Evolutionary conservation across 2,329 filamentous ascomycete genomes (phyloP).

Genomic region (Colletotrichum costaricense): DNA sequence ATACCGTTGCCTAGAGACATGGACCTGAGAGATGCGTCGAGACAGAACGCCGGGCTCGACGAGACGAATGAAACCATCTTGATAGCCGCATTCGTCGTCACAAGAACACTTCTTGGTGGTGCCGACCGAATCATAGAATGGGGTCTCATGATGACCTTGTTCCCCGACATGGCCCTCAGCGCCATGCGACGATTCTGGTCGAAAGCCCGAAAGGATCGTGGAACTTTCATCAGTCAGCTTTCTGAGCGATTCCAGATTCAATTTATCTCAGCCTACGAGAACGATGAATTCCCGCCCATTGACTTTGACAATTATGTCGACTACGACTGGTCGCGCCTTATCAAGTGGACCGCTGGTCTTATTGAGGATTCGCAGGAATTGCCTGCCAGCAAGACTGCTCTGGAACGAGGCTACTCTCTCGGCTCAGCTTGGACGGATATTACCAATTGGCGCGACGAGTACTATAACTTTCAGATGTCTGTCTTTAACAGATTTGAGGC

Average conservation of each 20-base stretch:
- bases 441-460: slow-evolving; percentile 67
- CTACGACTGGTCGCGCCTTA: slow-evolving; percentile 76
- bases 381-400: slow-evolving; percentile 56
- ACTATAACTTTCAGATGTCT: slow-evolving; percentile 64
- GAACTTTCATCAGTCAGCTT: slow-evolving; percentile 65
- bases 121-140: slow-evolving; percentile 70
- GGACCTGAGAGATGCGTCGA: slow-evolving; percentile 25
- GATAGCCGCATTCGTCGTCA: slow-evolving; percentile 67
- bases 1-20: slow-evolving; percentile 28
- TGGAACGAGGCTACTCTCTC: slow-evolving; percentile 57
- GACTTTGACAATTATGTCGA: slow-evolving; percentile 71
- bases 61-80: slow-evolving; percentile 44
- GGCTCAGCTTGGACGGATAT: slow-evolving; percentile 45
- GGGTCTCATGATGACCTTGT: slow-evolving; percentile 67
- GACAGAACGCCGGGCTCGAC: slow-evolving; percentile 20
- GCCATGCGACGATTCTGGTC: slow-evolving; percentile 68
- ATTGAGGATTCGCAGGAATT: slow-evolving; percentile 55
- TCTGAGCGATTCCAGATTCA: slow-evolving; percentile 72
- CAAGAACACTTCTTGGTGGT: slow-evolving; percentile 70
- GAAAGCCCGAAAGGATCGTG: slow-evolving; percentile 60
- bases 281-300: slow-evolving; percentile 68
- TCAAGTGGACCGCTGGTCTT: slow-evolving; percentile 68
- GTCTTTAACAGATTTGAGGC: slow-evolving; percentile 69
- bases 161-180: slow-evolving; percentile 63
- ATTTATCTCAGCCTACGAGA: slow-evolving; percentile 75